Evolutionary conservation across 2,329 filamentous ascomycete species (phyloP), one percentile per base, ranked within the genome.

Genomic region (Xylariaceae sp.): DNA sequence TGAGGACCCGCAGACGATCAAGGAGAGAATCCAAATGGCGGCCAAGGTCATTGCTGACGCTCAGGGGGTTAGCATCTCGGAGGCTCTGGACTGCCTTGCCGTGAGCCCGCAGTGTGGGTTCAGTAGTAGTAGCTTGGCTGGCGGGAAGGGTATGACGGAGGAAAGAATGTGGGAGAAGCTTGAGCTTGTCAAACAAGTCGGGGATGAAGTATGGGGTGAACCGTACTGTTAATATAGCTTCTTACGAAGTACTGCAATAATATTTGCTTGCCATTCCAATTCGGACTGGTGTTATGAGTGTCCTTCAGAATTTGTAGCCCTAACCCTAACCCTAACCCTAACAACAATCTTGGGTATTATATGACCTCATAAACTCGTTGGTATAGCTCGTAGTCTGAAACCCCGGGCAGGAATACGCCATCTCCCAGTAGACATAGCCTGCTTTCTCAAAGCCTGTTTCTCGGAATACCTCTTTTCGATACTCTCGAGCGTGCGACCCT

Each of bases 21-120:
- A 77, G 63, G 71, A 69, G 56, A 73, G 75, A 5, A 75, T 82
- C 3, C 65, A 72, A 21, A 70, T 76, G 17, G 79, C 79, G 2
- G 85, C 85, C 2, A 78, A 80, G 33, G 82, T 83, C 67, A 81
- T 87, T 50, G 83, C 84, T 0, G 75, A 82, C 62, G 84, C 84
- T 0, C 83, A 80, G 54, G 78, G 78, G 4, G 74, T 84, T 61
- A 78, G 75, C 4, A 70, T 76, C 14, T 75, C 84, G 58, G 78
- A 86, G 62, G 85, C 85, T 0, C 69, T 88, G 61, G 69, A 68
- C 21, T 81, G 81, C 63, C 74, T 87, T 47, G 81, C 81, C 29
- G 77, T 86, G 8, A 84, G 80, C 63, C 83, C 84, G 1, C 83
- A 86, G 69, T 84, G 82, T 62, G 82, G 82, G 1, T 73, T 72